Evolutionary conservation across 176 grass and related monocot species (phyloP).

Genomic region (Melocanna baccifera): DNA sequence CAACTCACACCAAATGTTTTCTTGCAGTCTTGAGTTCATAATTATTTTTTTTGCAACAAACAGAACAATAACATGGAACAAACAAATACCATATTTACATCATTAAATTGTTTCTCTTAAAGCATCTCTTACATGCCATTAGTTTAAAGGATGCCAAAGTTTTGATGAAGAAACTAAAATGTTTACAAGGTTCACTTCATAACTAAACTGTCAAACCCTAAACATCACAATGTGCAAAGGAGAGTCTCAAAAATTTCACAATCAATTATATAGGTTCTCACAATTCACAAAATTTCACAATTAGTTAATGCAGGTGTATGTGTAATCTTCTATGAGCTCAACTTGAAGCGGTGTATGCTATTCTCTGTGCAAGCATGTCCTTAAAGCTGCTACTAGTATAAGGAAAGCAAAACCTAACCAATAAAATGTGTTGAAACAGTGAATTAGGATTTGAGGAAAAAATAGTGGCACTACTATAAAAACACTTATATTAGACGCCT

Average conservation of each 20-base stretch:
- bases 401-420: slow-evolving; percentile 35
- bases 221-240: not conserved
- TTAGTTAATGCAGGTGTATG: too few relatives aligned
- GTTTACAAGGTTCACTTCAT: not conserved
- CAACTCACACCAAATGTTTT: not conserved
- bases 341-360: not conserved
- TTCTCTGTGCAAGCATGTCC: slow-evolving; percentile 21
- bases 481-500: too few relatives aligned
- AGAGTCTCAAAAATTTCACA: not conserved
- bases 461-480: too few relatives aligned
- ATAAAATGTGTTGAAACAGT: slow-evolving; percentile 26
- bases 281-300: too few relatives aligned
- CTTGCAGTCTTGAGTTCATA: not conserved
- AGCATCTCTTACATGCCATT: not conserved
- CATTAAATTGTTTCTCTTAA: not conserved
- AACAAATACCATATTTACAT: not conserved
- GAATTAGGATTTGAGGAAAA: too few relatives aligned
- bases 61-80: not conserved
- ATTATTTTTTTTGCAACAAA: not conserved
- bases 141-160: not conserved
- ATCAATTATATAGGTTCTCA: not conserved
- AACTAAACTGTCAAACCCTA: not conserved
- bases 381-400: slow-evolving; percentile 26
- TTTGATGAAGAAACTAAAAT: not conserved
- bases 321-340: not conserved